phyloP scores from a whole-genome alignment of 257 asterid species.

The Capsicum pubescens region DNA sequence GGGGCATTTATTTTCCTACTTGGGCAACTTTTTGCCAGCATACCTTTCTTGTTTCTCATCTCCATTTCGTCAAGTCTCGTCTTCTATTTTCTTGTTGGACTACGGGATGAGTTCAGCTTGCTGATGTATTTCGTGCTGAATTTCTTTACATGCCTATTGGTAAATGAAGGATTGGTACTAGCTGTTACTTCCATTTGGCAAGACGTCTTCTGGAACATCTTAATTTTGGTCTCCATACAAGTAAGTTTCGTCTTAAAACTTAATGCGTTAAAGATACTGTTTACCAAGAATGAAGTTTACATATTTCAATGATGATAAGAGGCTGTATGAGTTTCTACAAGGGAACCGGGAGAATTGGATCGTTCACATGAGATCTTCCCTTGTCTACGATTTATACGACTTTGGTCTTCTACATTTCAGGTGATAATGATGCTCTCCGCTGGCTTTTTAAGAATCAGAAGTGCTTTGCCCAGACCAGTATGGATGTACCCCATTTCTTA shows the following conservation, averaged over 20 bases:
- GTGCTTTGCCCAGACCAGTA: conserved; percentile 73
- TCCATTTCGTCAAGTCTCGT: conserved; percentile 86
- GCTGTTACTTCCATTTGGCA: conserved; percentile 68
- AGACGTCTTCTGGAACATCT: conserved; percentile 75
- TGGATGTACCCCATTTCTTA: conserved; percentile 96
- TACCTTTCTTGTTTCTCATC: conserved; percentile 91
- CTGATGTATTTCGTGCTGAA: conserved; percentile 82
- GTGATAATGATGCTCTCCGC: conserved; percentile 91
- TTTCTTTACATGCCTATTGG: conserved; percentile 83
- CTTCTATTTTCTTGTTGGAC: conserved; percentile 90
- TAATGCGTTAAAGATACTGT: background rate
- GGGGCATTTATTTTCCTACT: conserved; percentile 81
- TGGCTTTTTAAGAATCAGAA: conserved; percentile 88
- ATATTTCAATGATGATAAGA: background rate
- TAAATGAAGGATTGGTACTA: conserved; percentile 86
- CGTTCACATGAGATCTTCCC: background rate
- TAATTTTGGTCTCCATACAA: conserved; percentile 66
- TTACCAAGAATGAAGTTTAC: background rate
- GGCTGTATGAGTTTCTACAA: conserved; percentile 1
- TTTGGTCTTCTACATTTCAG: conserved; percentile 48
- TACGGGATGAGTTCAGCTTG: conserved; percentile 81
- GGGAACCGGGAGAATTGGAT: background rate
- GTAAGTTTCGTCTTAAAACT: conserved; percentile 53
- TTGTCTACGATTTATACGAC: background rate
- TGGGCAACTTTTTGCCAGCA: conserved; percentile 87